Conservation (phyloP, 2,329 filamentous ascomycete species). For the Elsinoe necatrix region DNA sequence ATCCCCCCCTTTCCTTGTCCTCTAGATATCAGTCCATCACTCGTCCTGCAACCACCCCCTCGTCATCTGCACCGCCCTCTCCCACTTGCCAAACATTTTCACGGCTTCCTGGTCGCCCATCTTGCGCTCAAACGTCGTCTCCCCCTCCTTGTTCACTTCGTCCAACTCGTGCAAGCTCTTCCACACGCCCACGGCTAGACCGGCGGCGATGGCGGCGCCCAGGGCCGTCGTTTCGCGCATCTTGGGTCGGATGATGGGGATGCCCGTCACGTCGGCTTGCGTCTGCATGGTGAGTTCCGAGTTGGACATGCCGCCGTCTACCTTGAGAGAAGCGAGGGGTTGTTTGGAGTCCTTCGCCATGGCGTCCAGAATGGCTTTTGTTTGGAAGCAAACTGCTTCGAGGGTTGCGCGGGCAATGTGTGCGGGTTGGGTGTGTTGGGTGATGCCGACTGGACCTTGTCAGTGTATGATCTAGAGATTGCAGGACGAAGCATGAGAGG, state of each 20-base stretch:
- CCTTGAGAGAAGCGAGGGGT: slow-evolving; percentile 64
- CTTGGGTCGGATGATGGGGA: slow-evolving; percentile 71
- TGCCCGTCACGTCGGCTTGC: slow-evolving; percentile 77
- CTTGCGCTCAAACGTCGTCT: slow-evolving; percentile 61
- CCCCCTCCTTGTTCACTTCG: slow-evolving; percentile 61
- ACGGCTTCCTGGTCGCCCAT: slow-evolving; percentile 51
- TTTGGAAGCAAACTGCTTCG: slow-evolving; percentile 88
- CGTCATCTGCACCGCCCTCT: slow-evolving; percentile 70
- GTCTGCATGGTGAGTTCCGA: slow-evolving; percentile 86
- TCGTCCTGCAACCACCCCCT: slow-evolving; percentile 57
- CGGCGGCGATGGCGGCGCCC: slow-evolving; percentile 80
- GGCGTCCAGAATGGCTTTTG: slow-evolving; percentile 80
- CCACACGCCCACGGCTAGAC: slow-evolving; percentile 76
- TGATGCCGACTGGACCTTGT: slow-evolving; percentile 25
- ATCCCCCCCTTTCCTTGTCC: not conserved
- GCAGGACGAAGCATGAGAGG: not conserved
- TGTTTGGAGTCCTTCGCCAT: slow-evolving; percentile 83
- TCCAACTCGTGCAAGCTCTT: slow-evolving; percentile 63
- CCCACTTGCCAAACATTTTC: slow-evolving; percentile 62
- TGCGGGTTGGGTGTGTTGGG: slow-evolving; percentile 67
- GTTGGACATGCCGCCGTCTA: slow-evolving; percentile 84
- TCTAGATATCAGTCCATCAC: not conserved
- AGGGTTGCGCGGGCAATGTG: slow-evolving; percentile 85
- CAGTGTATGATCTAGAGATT: not conserved
- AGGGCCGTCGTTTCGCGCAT: slow-evolving; percentile 90